Evolutionary conservation across 2,329 filamentous ascomycete genomes (phyloP).

Genomic region (Epichloe brachyelytri): DNA sequence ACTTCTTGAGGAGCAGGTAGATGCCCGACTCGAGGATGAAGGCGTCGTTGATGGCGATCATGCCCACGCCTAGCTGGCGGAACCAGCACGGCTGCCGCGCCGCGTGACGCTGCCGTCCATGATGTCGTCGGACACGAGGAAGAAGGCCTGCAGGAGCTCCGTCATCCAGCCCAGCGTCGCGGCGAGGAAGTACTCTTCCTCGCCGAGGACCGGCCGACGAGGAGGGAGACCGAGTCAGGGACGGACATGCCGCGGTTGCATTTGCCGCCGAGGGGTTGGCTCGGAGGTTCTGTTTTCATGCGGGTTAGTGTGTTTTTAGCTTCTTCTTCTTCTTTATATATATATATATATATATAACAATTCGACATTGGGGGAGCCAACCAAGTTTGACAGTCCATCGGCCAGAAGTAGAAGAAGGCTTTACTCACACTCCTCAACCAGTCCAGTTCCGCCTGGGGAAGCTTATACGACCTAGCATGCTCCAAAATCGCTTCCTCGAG

Average conservation of each 20-base stretch:
- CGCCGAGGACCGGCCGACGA: slow-evolving; percentile 59
- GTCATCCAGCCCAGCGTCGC: slow-evolving; percentile 93
- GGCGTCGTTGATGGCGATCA: slow-evolving; percentile 96
- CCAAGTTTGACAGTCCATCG: too few species aligned
- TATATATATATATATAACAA: background rate
- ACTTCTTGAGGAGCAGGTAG: slow-evolving; percentile 84
- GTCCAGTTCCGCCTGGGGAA: slow-evolving; percentile 65
- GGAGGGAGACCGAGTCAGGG: slow-evolving; percentile 74
- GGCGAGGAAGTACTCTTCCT: slow-evolving; percentile 78
- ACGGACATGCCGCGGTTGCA: slow-evolving; percentile 99
- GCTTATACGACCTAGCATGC: slow-evolving; percentile 68
- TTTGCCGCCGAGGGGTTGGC: slow-evolving; percentile 86
- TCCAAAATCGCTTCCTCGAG: slow-evolving; percentile 71
- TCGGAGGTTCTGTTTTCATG: slow-evolving; percentile 52
- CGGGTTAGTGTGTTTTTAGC: background rate
- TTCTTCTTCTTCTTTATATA: background rate
- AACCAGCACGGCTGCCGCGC: slow-evolving; percentile 94
- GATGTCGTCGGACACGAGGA: slow-evolving; percentile 96
- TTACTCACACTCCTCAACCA: slow-evolving; percentile 69
- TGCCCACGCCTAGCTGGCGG: slow-evolving; percentile 74
- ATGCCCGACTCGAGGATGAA: slow-evolving; percentile 91
- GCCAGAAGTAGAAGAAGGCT: too few species aligned
- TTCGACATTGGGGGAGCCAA: too few species aligned
- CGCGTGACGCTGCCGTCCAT: slow-evolving; percentile 96
- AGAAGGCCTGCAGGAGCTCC: slow-evolving; percentile 96